A percentile compares a stretch with the other conserved stretches of the same genome.
phyloP scores from a whole-genome alignment of 768 basidiomycete species.

The Naganishia friedmannii region DNA sequence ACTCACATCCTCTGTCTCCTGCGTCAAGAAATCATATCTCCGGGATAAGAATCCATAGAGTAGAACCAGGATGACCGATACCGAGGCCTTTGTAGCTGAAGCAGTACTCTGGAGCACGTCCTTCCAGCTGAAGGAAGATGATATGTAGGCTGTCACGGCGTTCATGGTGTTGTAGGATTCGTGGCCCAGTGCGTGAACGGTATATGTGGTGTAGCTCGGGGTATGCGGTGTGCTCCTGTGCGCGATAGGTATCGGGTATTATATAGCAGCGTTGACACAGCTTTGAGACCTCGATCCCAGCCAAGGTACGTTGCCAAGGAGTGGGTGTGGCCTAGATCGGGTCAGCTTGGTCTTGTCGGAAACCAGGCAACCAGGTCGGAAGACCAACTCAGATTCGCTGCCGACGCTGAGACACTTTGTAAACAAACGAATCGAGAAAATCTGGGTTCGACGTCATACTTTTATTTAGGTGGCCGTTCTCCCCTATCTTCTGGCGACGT shows the following conservation, averaged over 20 bases:
- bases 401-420: neutral
- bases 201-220: neutral
- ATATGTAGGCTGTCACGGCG: neutral
- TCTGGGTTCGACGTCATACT: slow-evolving; percentile 2
- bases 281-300: neutral
- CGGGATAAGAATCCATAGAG: slow-evolving; percentile 41
- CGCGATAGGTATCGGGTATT: neutral
- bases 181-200: neutral
- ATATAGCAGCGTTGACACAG: neutral
- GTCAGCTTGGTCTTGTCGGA: neutral
- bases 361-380: neutral
- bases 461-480: too few relatives aligned
- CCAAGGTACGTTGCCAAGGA: neutral
- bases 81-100: slow-evolving; percentile 36
- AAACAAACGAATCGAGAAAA: neutral
- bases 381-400: neutral
- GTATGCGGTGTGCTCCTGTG: neutral
- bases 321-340: neutral
- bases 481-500: neutral
- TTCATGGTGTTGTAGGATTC: neutral
- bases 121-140: slow-evolving; percentile 14
- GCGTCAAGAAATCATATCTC: slow-evolving; percentile 36
- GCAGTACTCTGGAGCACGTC: slow-evolving; percentile 1
- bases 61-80: slow-evolving; percentile 46
- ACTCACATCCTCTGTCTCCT: slow-evolving; percentile 36